A percentile compares a stretch with the other conserved stretches of the same genome.
Conservation (phyloP, 2,329 filamentous ascomycete species). For the Fusarium sp. region DNA sequence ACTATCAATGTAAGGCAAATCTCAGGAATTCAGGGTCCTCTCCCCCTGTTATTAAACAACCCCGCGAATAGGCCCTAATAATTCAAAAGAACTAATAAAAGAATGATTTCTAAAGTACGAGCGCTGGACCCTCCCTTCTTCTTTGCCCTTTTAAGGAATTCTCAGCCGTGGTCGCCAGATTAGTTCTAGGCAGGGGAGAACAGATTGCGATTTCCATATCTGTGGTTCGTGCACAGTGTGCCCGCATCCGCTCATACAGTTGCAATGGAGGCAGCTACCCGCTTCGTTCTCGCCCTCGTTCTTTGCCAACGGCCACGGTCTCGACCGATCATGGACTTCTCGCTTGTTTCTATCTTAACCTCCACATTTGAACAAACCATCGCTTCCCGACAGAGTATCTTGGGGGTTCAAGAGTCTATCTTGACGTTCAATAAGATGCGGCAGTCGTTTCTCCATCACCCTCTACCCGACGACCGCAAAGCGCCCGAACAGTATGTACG, state of each 20-base stretch:
- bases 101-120: not conserved
- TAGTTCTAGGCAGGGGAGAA: not conserved
- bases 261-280: conserved; percentile 15
- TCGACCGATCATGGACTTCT: conserved; percentile 11
- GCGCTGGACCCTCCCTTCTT: not conserved
- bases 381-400: not conserved
- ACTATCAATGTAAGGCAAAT: not conserved
- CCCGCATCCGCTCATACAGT: not conserved
- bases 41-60: conserved; percentile 4
- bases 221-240: conserved; percentile 18
- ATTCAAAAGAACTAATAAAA: not conserved
- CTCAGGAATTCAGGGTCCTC: conserved; percentile 16
- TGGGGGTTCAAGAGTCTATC: conserved; percentile 1
- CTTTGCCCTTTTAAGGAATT: conserved; percentile 2
- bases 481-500: not conserved
- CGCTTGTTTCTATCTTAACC: conserved; percentile 5
- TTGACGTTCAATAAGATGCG: not conserved
- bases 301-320: conserved; percentile 21
- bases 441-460: not conserved
- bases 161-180: conserved; percentile 1
- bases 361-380: conserved; percentile 10
- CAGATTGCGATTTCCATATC: not conserved
- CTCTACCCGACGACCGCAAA: not conserved
- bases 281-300: conserved; percentile 22
- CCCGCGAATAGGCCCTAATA: not conserved